phyloP scores from a whole-genome alignment of 139 green algal species.

The Dunaliella primolecta region DNA sequence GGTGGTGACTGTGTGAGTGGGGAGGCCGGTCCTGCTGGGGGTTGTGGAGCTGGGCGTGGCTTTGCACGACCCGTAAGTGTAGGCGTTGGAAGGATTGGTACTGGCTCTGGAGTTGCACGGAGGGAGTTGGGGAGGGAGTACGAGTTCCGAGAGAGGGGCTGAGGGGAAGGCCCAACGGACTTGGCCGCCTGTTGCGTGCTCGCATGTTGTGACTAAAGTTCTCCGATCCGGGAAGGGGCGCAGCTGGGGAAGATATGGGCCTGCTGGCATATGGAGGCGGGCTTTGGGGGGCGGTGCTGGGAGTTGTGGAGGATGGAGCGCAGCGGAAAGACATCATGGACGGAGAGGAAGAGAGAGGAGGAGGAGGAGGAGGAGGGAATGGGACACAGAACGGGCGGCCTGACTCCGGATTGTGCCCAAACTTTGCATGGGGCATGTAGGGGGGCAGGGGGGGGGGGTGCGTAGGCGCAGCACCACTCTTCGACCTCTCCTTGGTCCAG shows the following conservation, averaged over 20 bases:
- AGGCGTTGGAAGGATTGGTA: not conserved
- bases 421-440: not conserved
- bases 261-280: not conserved
- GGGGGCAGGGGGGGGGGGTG: not conserved
- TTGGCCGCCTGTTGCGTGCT: not conserved
- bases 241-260: not conserved
- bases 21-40: not conserved
- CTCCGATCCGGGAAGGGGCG: too few relatives aligned
- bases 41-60: not conserved
- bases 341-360: not conserved
- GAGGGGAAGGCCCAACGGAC: not conserved
- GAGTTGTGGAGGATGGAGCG: too few relatives aligned
- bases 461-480: constrained; percentile 1
- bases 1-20: not conserved
- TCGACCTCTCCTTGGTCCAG: constrained; percentile 8
- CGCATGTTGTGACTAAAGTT: not conserved
- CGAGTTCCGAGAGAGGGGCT: not conserved
- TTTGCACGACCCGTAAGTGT: not conserved
- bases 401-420: not conserved
- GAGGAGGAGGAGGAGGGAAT: not conserved
- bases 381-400: not conserved
- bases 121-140: not conserved
- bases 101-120: not conserved
- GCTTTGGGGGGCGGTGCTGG: not conserved
- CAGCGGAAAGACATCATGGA: too few relatives aligned